Evolutionary conservation across 2,329 filamentous ascomycete genomes (phyloP), one percentile per base, ranked within the genome.

Genomic region (Didymella keratinophila): DNA sequence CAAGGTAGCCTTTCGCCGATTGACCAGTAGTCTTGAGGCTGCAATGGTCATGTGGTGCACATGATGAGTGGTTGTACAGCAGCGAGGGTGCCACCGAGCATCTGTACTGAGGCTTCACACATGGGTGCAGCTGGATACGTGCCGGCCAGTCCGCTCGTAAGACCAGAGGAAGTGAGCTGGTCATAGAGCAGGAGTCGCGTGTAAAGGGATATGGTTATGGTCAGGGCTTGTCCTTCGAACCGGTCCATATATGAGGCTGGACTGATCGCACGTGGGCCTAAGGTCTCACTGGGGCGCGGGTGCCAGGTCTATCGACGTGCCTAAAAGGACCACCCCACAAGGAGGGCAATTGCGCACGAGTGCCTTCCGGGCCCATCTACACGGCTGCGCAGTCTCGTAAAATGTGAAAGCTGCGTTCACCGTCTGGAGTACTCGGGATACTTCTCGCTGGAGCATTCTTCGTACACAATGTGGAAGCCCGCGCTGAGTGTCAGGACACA

Each of bases 91-190:
- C 21, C 30, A 34, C 37, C 7, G 14, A 43, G 27, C 25, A 27
- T 27, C 37, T 43, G 18, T 42, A 9, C n/a, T 32, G 18, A 28
- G 27, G 27, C 32, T 27, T 11, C 12, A 30, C 45, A 10, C 25
- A 5, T 12, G 8, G 14, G 20, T 47, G 45, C 30, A 36, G 30
- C 45, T 30, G 21, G 20, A 16, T 18, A 23, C n/a, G 28, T 11
- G 8, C 12, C 2, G 3, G n/a, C 11, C 39, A 25, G 20, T 25
- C 49, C 18, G 4, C 14, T 28, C n/a, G 51, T 36, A 14, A 41
- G 36, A 42, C 20, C 25, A 37, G 12, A 54, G 20, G 52, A 47
- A 20, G 20, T 54, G 27, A 54, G 7, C 20, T 34, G 34, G 27
- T 27, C 11, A 27, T 37, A 18, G 37, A 23, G n/a, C 23, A 23